Evolutionary conservation across 1,284 basidiomycete genomes (phyloP).

Genomic region (Tilletiaria anomala): DNA sequence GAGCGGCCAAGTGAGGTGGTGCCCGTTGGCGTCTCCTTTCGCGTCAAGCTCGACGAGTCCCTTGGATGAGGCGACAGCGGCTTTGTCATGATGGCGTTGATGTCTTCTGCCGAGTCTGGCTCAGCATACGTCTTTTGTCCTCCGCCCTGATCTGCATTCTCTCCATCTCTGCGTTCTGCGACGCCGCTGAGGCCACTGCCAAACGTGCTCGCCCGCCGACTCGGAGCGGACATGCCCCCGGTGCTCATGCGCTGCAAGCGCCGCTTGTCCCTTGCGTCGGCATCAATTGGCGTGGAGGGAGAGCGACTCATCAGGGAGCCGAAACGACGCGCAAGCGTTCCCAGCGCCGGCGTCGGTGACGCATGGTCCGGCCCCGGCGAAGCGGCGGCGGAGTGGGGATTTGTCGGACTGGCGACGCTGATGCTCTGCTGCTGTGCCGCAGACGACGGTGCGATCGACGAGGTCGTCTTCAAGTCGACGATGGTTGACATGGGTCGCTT

Average conservation of each 20-base stretch:
- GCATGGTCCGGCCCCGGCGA: not conserved
- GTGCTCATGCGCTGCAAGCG: constrained; percentile 26
- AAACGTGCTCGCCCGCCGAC: not conserved
- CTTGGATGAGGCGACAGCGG: too few relatives aligned
- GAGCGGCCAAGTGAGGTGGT: too few relatives aligned
- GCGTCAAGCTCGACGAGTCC: too few relatives aligned
- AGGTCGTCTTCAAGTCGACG: not conserved
- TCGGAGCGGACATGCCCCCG: constrained; percentile 11
- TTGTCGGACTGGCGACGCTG: constrained; percentile 5
- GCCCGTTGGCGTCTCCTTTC: too few relatives aligned
- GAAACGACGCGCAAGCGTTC: constrained; percentile 20
- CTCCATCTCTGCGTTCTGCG: too few relatives aligned
- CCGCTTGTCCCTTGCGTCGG: constrained; percentile 18
- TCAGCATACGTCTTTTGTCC: too few relatives aligned
- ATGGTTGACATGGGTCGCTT: constrained; percentile 5
- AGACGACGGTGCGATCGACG: not conserved
- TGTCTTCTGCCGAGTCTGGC: not conserved
- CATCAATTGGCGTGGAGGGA: constrained; percentile 19
- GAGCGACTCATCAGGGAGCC: constrained; percentile 27
- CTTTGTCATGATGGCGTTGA: not conserved
- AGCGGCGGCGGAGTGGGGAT: too few relatives aligned
- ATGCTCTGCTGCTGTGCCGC: constrained; percentile 2
- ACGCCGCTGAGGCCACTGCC: not conserved
- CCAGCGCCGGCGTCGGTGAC: not conserved
- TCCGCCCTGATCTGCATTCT: too few relatives aligned